Conservation (phyloP, 2,329 filamentous ascomycete species). For the Alternaria arbusti region DNA sequence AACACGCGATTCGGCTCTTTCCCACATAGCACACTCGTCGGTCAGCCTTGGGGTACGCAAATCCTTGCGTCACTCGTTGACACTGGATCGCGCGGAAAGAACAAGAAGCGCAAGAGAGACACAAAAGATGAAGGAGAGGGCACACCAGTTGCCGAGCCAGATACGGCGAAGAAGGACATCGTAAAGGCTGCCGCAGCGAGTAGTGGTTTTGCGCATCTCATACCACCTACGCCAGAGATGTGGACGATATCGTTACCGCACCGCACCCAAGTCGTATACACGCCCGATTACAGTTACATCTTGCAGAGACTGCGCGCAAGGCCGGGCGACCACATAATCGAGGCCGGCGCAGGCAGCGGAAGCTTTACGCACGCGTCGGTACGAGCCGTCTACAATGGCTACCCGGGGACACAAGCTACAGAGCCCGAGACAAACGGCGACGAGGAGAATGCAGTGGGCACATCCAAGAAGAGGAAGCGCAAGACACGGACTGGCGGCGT, state of each 20-base stretch:
- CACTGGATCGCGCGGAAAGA: conserved; percentile 82
- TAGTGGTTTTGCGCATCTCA: conserved; percentile 76
- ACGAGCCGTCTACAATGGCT: conserved; percentile 77
- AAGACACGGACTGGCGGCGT: conserved; percentile 66
- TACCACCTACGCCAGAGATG: conserved; percentile 79
- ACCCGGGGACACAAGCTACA: conserved; percentile 52
- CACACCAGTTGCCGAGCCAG: conserved; percentile 18
- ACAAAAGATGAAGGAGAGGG: conserved; percentile 39
- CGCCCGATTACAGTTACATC: conserved; percentile 85
- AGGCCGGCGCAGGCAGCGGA: conserved; percentile 81
- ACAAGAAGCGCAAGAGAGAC: conserved; percentile 57
- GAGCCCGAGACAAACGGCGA: conserved; percentile 14
- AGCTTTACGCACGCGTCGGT: conserved; percentile 83
- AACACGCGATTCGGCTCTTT: conserved; percentile 92
- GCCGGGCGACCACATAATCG: conserved; percentile 76
- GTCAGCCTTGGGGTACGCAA: conserved; percentile 88
- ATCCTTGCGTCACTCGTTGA: conserved; percentile 88
- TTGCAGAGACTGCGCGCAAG: conserved; percentile 76
- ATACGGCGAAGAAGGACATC: conserved; percentile 43
- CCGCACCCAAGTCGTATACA: conserved; percentile 85
- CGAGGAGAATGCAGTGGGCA: conserved; percentile 41
- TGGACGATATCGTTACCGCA: conserved; percentile 84
- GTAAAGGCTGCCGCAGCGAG: conserved; percentile 58
- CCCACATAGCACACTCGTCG: conserved; percentile 62
- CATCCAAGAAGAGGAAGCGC: conserved; percentile 35